These are phyloP conservation scores for Trichoderma virens DNA, from an alignment of 495 filamentous ascomycete genomes.

Conservation along the genomic window DNA sequence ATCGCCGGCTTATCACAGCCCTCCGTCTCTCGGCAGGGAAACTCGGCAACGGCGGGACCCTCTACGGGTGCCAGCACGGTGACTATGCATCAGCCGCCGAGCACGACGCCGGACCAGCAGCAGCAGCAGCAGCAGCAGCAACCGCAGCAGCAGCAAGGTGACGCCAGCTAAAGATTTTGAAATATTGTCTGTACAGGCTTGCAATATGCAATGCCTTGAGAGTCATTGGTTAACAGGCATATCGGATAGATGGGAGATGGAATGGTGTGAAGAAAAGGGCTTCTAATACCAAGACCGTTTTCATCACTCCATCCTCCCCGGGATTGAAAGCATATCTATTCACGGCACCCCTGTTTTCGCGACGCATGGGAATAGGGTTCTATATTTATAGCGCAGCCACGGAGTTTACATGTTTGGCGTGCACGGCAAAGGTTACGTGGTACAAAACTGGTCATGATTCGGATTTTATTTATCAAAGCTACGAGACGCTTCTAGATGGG, in stretches of 20 bases:
- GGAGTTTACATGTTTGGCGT: constrained; percentile 4
- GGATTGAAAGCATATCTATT: neutral
- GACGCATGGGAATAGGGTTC: neutral
- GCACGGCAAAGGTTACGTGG: neutral
- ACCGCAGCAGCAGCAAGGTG: no score
- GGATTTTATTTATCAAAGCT: neutral
- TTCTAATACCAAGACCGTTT: neutral
- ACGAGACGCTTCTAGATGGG: neutral
- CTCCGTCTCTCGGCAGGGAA: neutral
- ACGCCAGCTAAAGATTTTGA: neutral
- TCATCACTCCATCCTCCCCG: neutral
- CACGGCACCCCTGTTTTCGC: neutral
- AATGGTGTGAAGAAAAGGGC: neutral
- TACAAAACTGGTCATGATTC: neutral
- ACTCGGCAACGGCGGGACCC: neutral
- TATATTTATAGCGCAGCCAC: constrained; percentile 4
- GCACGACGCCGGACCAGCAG: neutral
- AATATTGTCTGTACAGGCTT: neutral
- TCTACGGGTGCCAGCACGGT: neutral
- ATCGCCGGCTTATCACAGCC: neutral
- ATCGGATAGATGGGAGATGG: neutral
- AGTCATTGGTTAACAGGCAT: neutral
- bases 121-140: no score
- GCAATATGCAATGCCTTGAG: neutral
- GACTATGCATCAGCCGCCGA: neutral